Evolutionary conservation across 176 grass and related monocot species (phyloP).

Genomic region (Cenchrus purpureus): DNA sequence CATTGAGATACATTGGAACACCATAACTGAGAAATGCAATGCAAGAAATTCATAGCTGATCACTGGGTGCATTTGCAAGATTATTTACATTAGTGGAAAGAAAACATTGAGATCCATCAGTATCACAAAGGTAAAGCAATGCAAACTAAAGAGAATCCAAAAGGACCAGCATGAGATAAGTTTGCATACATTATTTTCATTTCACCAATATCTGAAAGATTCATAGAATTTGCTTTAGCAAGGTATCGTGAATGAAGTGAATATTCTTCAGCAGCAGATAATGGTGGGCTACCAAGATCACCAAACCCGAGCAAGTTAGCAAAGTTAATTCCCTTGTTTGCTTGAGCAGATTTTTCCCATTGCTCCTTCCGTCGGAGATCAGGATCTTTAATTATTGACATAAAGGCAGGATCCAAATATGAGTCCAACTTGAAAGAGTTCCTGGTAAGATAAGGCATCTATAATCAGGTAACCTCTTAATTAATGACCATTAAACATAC

Average conservation of each 20-base stretch:
- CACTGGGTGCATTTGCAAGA: background rate
- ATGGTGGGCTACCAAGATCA: constrained; percentile 74
- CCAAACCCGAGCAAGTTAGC: constrained; percentile 88
- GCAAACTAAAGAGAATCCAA: background rate
- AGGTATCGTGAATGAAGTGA: constrained; percentile 97
- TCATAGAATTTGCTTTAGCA: constrained; percentile 95
- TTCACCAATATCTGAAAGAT: constrained; percentile 96
- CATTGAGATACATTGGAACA: background rate
- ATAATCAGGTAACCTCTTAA: constrained; percentile 23
- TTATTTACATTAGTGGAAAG: background rate
- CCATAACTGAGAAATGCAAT: constrained; percentile 6
- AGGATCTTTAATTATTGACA: constrained; percentile 98
- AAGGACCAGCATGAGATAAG: background rate
- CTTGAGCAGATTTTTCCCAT: constrained; percentile 75
- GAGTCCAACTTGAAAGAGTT: constrained; percentile 88
- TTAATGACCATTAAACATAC: background rate
- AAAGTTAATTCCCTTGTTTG: constrained; percentile 83
- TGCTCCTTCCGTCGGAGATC: constrained; percentile 79
- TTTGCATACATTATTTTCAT: constrained; percentile 93
- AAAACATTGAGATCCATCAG: background rate
- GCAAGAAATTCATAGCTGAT: constrained; percentile 9
- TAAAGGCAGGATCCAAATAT: constrained; percentile 91
- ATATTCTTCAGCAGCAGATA: constrained; percentile 95
- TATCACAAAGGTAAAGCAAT: background rate
- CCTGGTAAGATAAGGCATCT: constrained; percentile 48